These are phyloP conservation scores for Barnettozyma wickerhamii DNA, from an alignment of 805 yeast genomes.

Conservation along the genomic window DNA sequence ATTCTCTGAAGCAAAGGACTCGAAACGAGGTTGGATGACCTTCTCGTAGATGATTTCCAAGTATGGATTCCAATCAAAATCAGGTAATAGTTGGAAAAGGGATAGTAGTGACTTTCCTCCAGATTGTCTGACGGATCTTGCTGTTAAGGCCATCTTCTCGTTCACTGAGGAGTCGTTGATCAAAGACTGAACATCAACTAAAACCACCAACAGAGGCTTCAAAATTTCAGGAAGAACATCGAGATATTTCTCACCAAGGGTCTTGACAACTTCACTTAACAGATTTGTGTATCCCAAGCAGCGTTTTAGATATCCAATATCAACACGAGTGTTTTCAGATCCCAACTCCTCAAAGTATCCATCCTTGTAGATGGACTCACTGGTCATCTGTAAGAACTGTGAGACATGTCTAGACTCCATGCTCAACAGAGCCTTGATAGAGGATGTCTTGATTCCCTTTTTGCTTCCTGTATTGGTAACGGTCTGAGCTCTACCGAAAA, in stretches of 20 bases:
- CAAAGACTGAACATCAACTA: constrained; percentile 48
- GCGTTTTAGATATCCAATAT: constrained; percentile 38
- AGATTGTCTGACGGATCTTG: constrained; percentile 57
- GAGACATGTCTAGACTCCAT: constrained; percentile 47
- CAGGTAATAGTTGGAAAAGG: constrained; percentile 51
- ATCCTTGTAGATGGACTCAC: constrained; percentile 44
- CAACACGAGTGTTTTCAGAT: constrained; percentile 19
- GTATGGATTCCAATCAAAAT: constrained; percentile 53
- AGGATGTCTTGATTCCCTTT: constrained; percentile 67
- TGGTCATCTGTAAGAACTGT: constrained; percentile 59
- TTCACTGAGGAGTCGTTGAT: too few relatives aligned
- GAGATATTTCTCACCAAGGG: constrained; percentile 55
- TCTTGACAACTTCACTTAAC: constrained; percentile 48
- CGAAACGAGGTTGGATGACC: constrained; percentile 62
- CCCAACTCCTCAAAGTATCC: constrained; percentile 17
- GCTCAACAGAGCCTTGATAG: constrained; percentile 57
- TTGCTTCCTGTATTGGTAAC: constrained; percentile 64
- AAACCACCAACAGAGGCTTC: constrained; percentile 36
- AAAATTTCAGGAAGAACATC: constrained; percentile 33
- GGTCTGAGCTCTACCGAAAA: constrained; percentile 84
- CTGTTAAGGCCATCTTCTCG: constrained; percentile 28
- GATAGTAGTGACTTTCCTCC: constrained; percentile 63
- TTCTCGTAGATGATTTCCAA: constrained; percentile 45
- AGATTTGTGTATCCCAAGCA: constrained; percentile 64
- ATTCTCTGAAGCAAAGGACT: constrained; percentile 68